phyloP scores from a whole-genome alignment of 805 yeast species.

The Starmerella sp. region DNA sequence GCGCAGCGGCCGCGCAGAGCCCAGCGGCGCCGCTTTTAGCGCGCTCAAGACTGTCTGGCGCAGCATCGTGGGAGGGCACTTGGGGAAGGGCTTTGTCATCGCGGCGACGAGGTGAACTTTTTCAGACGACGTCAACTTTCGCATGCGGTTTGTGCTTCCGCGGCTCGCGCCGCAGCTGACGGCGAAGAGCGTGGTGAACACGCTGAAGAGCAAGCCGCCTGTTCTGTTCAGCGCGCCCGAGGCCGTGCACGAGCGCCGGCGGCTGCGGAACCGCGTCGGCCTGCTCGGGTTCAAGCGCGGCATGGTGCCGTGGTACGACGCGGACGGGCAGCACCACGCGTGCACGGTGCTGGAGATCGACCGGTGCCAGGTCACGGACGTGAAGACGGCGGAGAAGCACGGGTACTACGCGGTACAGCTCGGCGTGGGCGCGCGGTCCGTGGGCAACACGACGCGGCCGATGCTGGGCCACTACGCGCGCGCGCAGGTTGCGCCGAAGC shows the following conservation, averaged over 20 bases:
- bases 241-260: conserved; percentile 57
- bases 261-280: conserved; percentile 71
- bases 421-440: conserved; percentile 65
- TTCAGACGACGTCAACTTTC: background rate
- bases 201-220: conserved; percentile 35
- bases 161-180: conserved; percentile 26
- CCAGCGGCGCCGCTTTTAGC: background rate
- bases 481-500: conserved; percentile 78
- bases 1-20: background rate
- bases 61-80: background rate
- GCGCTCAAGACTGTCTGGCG: background rate
- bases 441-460: conserved; percentile 50
- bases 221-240: conserved; percentile 55
- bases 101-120: background rate
- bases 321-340: conserved; percentile 57
- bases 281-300: conserved; percentile 75
- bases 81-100: background rate
- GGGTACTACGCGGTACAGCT: conserved; percentile 81
- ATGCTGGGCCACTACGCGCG: conserved; percentile 66
- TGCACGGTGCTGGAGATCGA: conserved; percentile 84
- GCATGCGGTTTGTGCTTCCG: conserved; percentile 13
- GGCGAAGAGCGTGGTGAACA: conserved; percentile 26
- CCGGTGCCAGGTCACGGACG: conserved; percentile 72
- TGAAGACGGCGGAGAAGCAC: conserved; percentile 56
- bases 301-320: conserved; percentile 68